Base-by-base conservation (phyloP, 257 asterid genomes). In the Solanum medicagineum region DNA sequence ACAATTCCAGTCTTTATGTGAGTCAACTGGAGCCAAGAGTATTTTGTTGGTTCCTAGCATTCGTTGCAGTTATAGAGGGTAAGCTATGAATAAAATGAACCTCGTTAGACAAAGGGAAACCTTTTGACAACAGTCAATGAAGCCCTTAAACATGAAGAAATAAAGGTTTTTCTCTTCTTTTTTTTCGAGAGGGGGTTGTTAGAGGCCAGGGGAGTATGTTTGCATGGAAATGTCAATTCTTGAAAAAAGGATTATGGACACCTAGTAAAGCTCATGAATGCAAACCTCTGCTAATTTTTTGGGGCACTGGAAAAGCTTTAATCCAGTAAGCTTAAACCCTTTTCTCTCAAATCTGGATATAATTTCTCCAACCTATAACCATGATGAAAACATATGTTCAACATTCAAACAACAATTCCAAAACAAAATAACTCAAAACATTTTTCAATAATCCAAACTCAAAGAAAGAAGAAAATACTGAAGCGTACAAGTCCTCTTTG, bases 341-440 rank as follows among this genome's bases (percentile, higher is more conserved):
- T 96, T 96, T 89, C 89, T 94, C 93, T 96, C 99, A 89, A 96
- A 96, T 89, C 95, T 93, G 69, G 98, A 91, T 87, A 94, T 93
- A 88, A 96, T 91, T 88, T 96, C 98, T 65, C 99, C 98, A 80
- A 94, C 97, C 98, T 94, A 87, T 56, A 84, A 20, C 16, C 54
- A 69, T 11, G 45, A 32, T 68, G 8, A 26, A 47, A 8, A 77
- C 63, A 51, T 53, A 53, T 77, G 5, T 77, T 45, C 81, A 75
- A 75, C 60, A 75, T 22, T 51, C 83, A 51, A 51, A 77, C 81
- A 49, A 4, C 16, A 77, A 16, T 51, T 26, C 6, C 15, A 51
- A 32, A 60, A 9, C 44, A 49, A 32, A 32, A 32, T 32, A 32
- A 32, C 36, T 32, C 36, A 32, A 32, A 51, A 22, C 8, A 49